Evolutionary conservation across 169 alveolate species (phyloP).

Genomic region (Plasmodium knowlesi): DNA sequence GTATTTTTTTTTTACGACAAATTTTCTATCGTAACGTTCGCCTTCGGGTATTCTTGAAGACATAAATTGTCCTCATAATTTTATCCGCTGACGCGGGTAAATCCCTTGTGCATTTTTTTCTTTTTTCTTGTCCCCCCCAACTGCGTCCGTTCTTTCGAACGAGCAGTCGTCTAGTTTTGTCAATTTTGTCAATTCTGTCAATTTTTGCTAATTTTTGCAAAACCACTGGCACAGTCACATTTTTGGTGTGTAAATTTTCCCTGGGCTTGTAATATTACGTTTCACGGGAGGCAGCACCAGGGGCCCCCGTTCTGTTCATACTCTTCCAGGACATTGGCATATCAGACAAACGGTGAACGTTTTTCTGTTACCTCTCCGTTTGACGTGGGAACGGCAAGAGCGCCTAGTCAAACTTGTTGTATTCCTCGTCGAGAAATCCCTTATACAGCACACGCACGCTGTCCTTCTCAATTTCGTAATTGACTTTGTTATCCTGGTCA

Average conservation of each 20-base stretch:
- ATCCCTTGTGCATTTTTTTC: background rate
- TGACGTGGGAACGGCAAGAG: background rate
- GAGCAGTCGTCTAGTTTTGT: background rate
- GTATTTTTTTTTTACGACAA: background rate
- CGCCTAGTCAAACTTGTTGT: background rate
- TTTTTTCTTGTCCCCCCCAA: background rate
- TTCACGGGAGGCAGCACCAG: background rate
- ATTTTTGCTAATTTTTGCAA: background rate
- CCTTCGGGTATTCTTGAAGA: background rate
- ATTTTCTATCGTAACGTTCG: background rate
- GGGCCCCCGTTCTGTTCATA: background rate
- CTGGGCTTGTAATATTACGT: background rate
- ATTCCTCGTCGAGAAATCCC: slow-evolving; percentile 24
- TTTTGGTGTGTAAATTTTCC: background rate
- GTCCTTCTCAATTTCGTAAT: slow-evolving; percentile 30
- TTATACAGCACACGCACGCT: slow-evolving; percentile 34
- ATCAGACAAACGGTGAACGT: background rate
- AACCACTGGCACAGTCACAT: background rate
- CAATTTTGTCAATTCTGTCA: too few relatives aligned
- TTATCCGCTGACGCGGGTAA: background rate
- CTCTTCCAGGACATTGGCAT: background rate
- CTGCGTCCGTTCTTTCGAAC: background rate
- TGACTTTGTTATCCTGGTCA: background rate
- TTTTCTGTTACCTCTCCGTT: background rate
- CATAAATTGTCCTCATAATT: background rate